Evolutionary conservation across 257 asterid species (phyloP).

Genomic region (Scutellaria barbata): DNA sequence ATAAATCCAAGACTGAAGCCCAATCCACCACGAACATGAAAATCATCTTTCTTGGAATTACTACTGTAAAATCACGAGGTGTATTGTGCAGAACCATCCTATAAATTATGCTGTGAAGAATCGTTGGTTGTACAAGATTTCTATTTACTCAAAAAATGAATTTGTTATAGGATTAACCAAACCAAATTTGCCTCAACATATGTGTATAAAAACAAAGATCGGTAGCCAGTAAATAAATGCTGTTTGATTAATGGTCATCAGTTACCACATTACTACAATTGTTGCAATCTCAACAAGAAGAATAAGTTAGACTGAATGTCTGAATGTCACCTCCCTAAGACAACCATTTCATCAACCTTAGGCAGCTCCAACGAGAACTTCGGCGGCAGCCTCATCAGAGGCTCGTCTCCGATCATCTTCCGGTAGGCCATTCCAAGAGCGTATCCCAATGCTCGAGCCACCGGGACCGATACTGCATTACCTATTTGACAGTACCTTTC

Average conservation of each 20-base stretch:
- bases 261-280: neutral
- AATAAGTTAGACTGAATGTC: slow-evolving; percentile 2
- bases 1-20: too few relatives aligned
- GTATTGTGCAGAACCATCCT: too few relatives aligned
- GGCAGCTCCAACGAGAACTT: slow-evolving; percentile 54
- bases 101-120: too few relatives aligned
- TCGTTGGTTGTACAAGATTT: too few relatives aligned
- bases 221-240: too few relatives aligned
- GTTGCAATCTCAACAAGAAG: neutral
- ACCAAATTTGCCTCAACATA: too few relatives aligned
- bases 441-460: slow-evolving; percentile 72
- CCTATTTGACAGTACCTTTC: slow-evolving; percentile 84
- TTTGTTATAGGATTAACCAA: too few relatives aligned
- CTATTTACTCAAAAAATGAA: too few relatives aligned
- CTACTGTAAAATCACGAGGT: too few relatives aligned
- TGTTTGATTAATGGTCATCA: neutral
- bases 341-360: slow-evolving; percentile 38
- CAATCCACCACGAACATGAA: too few relatives aligned
- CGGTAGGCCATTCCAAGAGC: slow-evolving; percentile 74
- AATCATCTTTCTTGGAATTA: too few relatives aligned
- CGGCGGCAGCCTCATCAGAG: slow-evolving; percentile 61
- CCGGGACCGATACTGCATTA: slow-evolving; percentile 83
- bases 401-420: slow-evolving; percentile 61
- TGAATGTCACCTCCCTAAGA: slow-evolving; percentile 27
- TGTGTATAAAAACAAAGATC: too few relatives aligned